Evolutionary conservation across 2,329 filamentous ascomycete genomes (phyloP).

Genomic region (Sarocladium strictum): DNA sequence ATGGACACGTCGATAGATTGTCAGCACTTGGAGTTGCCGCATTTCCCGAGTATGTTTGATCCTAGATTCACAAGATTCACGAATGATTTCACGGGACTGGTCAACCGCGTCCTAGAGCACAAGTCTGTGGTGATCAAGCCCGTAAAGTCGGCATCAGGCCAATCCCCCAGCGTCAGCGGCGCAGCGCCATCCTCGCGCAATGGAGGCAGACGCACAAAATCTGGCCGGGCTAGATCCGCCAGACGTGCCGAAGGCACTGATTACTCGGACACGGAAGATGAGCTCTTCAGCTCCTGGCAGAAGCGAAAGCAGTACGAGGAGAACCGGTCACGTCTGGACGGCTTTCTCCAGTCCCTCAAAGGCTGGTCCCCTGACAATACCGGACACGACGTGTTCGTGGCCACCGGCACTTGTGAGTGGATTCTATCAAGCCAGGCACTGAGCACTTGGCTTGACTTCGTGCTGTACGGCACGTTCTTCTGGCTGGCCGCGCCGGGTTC

Average conservation of each 20-base stretch:
- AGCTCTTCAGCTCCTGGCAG: not conserved
- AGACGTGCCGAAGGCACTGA: not conserved
- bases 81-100: not conserved
- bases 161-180: not conserved
- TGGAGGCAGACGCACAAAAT: not conserved
- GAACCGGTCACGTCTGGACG: not conserved
- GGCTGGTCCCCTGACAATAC: constrained; percentile 14
- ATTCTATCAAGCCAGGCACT: constrained; percentile 13
- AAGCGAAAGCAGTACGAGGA: constrained; percentile 6
- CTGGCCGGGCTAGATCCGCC: not conserved
- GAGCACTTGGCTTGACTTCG: constrained; percentile 12
- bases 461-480: constrained; percentile 13
- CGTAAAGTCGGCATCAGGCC: not conserved
- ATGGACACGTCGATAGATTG: constrained; percentile 14
- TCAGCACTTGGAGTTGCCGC: constrained; percentile 15
- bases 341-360: constrained; percentile 13
- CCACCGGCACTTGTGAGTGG: constrained; percentile 16
- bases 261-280: not conserved
- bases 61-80: constrained; percentile 11
- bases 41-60: constrained; percentile 14
- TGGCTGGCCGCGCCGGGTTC: constrained; percentile 14
- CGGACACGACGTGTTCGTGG: constrained; percentile 11
- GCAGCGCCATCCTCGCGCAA: not conserved
- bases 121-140: not conserved
- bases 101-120: constrained; percentile 8